Evolutionary conservation across 306 rosid genomes (phyloP).

Genomic region (Malus domestica): ASM211411v1 NC_041799.1:17950001-17950500

Average conservation of each 20-base stretch:
- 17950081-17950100: conserved; percentile 76
- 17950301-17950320: neutral
- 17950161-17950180: conserved; percentile 47
- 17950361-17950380: neutral
- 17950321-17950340: neutral
- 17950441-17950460: neutral
- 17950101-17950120: conserved; percentile 91
- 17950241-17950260: neutral
- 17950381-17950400: neutral
- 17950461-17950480: neutral
- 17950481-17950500: neutral
- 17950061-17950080: conserved; percentile 79
- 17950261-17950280: neutral
- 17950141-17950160: conserved; percentile 91
- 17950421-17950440: neutral
- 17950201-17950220: neutral
- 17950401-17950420: neutral
- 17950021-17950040: conserved; percentile 90
- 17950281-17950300: neutral
- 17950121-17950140: conserved; percentile 89
- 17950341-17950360: neutral
- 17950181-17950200: neutral
- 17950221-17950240: neutral
- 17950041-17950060: conserved; percentile 86
- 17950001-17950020: neutral